Evolutionary conservation across 805 yeast species (phyloP), one percentile per base, ranked within the genome.

Genomic region (Yamadazyma ubonensis): DNA sequence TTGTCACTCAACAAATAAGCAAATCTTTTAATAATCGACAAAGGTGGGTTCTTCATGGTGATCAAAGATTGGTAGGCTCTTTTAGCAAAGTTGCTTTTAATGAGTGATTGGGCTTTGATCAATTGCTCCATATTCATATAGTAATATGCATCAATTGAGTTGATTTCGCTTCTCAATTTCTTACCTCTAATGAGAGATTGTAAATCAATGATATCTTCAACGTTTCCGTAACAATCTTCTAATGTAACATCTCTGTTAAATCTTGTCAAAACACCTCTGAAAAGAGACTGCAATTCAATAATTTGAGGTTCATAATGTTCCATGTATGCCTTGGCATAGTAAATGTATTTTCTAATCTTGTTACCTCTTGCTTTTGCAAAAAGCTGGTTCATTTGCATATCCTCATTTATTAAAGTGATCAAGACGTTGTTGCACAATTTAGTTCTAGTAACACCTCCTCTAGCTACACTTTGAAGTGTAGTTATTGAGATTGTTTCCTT

Each of bases 11-110:
- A 62, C 29, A 93, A 61, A 49, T 79, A 77, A 2, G 90, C 85
- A 61, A 89, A 93, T 42, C 79, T 81, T 50, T 80, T 76, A 17
- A 93, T 81, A 0, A 87, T 85, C 22, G 81, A 64, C 35, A 93
- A 62, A 0, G 95, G 85, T 0, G 98, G 97, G 52, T 85, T 82
- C 27, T 73, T 75, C 58, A 76, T 79, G 7, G 76, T 73, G 35
- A 86, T 76, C 41, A 93, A 66, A 2, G 86, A 76, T 43, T 75
- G 76, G 61, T 87, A 93, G 1, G 96, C 93, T 23, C 68, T 71
- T 9, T 82, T 82, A 43, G 83, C 82, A 39, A 78, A 75, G 48
- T 73, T 70, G 22, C 88, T 81, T 41, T 89, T 75, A 41, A 91
- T 73, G 27, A 70, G 68, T 35, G 88, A 81, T 63, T 93, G 99